These are phyloP conservation scores for Waltiozyma sp. DNA, from an alignment of 1,139 yeast genomes.

Conservation along the genomic window DNA sequence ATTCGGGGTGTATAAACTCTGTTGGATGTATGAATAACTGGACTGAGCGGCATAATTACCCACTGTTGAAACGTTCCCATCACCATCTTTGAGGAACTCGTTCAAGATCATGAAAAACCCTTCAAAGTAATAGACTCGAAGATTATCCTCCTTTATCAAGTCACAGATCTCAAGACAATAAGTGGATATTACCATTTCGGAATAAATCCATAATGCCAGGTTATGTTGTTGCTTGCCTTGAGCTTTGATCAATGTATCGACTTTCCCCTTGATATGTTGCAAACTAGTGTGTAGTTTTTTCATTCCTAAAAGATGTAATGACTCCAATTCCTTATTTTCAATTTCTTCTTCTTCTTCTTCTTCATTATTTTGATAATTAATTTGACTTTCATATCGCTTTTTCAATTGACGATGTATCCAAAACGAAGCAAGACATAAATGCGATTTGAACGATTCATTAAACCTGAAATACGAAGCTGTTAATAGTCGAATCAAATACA, in stretches of 20 bases:
- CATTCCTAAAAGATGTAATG: neutral
- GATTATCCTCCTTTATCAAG: neutral
- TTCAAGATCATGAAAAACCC: neutral
- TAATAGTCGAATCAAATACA: neutral
- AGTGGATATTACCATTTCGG: neutral
- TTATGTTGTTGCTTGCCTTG: neutral
- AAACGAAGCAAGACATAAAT: neutral
- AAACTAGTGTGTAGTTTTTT: neutral
- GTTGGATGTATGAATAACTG: neutral
- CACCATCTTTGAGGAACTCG: neutral
- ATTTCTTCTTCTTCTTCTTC: no score
- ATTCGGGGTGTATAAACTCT: slow-evolving; percentile 10
- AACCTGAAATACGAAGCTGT: neutral
- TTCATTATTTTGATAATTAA: no score
- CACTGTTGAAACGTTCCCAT: neutral
- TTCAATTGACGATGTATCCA: neutral
- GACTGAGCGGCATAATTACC: neutral
- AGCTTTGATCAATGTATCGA: neutral
- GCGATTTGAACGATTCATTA: neutral
- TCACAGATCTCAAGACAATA: neutral
- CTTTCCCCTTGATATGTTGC: neutral
- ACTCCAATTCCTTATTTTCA: neutral
- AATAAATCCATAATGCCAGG: neutral
- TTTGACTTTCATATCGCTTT: no score
- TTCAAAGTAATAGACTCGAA: neutral